phyloP scores from a whole-genome alignment of 331 rosid species.

The Acacia concinna region DNA sequence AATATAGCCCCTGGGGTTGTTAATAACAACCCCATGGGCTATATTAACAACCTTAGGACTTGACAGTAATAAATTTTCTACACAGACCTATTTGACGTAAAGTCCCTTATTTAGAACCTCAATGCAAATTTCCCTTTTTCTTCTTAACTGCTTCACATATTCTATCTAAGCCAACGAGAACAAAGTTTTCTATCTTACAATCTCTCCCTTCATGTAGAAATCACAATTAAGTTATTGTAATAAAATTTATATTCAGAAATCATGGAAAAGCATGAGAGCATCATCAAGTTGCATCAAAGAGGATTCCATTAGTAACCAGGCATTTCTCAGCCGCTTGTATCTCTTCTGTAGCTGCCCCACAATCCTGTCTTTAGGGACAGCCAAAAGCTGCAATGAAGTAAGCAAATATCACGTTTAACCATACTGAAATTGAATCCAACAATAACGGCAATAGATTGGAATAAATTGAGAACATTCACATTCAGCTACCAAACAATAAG shows the following conservation, averaged over 20 bases:
- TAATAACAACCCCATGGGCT: too few relatives aligned
- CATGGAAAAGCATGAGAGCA: conserved; percentile 87
- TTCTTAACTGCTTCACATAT: not conserved
- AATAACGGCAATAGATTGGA: conserved; percentile 18
- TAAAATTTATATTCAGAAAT: conserved; percentile 51
- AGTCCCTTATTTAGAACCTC: too few relatives aligned
- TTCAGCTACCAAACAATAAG: not conserved
- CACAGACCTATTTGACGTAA: too few relatives aligned
- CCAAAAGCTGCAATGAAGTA: conserved; percentile 53
- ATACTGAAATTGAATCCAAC: not conserved
- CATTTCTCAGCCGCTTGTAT: conserved; percentile 33
- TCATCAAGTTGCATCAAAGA: conserved; percentile 81
- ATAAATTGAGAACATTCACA: not conserved
- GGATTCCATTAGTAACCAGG: conserved; percentile 48
- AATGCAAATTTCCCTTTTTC: too few relatives aligned
- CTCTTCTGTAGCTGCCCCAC: conserved; percentile 43
- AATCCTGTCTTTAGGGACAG: conserved; percentile 44
- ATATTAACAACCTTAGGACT: too few relatives aligned
- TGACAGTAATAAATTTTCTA: too few relatives aligned
- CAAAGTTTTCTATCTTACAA: not conserved
- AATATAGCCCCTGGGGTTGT: too few relatives aligned
- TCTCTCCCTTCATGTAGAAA: not conserved
- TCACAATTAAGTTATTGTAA: not conserved
- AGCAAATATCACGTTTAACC: conserved; percentile 11
- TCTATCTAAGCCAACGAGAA: not conserved